phyloP scores from a whole-genome alignment of 2,329 filamentous ascomycete species.

The Colletotrichum orbiculare region DNA sequence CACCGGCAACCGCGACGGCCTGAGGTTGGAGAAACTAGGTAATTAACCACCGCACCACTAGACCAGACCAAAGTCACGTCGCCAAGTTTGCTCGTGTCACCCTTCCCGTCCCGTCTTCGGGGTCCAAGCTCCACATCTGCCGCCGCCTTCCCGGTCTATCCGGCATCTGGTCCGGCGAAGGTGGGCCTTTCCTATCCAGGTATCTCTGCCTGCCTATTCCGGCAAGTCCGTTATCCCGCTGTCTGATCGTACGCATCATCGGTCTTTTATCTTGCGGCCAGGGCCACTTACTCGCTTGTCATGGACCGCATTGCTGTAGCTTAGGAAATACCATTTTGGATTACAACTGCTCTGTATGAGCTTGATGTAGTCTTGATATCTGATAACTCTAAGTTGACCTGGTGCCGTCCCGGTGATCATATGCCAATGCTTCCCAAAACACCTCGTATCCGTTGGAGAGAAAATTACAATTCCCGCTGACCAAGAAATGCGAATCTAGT shows the following conservation, averaged over 20 bases:
- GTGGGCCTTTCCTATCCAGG: constrained; percentile 17
- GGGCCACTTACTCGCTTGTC: too few relatives aligned
- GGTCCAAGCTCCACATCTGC: constrained; percentile 22
- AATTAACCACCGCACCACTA: constrained; percentile 9
- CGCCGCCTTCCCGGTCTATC: constrained; percentile 19
- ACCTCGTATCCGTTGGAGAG: background rate
- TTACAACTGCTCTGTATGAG: background rate
- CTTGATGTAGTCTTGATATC: constrained; percentile 21
- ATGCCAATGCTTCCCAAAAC: constrained; percentile 23
- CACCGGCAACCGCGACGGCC: constrained; percentile 9
- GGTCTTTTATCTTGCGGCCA: too few relatives aligned
- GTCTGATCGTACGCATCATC: constrained; percentile 12
- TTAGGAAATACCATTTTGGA: background rate
- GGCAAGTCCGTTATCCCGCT: background rate
- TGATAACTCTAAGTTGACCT: constrained; percentile 16
- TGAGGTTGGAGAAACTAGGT: background rate
- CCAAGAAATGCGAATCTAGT: constrained; percentile 26
- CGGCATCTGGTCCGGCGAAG: constrained; percentile 1
- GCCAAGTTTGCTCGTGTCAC: constrained; percentile 9
- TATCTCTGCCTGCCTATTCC: constrained; percentile 9
- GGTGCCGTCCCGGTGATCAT: constrained; percentile 10
- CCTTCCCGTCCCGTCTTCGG: constrained; percentile 21
- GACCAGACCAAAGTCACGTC: constrained; percentile 4
- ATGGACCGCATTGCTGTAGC: too few relatives aligned
- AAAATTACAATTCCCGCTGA: constrained; percentile 19